phyloP scores from a whole-genome alignment of 305 asterid species.

The Fraxinus nigra region DNA sequence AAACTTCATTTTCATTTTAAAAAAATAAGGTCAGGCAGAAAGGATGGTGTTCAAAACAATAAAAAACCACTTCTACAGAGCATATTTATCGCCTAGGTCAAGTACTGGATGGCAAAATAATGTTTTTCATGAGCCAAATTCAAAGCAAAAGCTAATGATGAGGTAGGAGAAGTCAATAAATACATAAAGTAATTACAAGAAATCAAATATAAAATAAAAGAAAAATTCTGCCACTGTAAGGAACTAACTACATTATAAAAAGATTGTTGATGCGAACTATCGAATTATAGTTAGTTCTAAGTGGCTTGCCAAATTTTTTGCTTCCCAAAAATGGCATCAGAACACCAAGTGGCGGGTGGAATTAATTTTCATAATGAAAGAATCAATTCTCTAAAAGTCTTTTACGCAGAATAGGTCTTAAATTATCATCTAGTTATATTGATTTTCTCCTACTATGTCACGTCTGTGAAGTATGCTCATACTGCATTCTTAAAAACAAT shows the following conservation, averaged over 20 bases:
- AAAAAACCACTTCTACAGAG: not conserved
- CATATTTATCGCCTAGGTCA: not conserved
- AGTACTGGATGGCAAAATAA: not conserved
- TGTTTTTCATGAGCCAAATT: not conserved
- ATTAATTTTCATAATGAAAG: not conserved
- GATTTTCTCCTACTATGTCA: not conserved
- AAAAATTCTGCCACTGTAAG: not conserved
- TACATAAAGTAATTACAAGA: not conserved
- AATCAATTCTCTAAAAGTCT: not conserved
- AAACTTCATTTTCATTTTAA: not conserved
- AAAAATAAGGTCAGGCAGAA: not conserved
- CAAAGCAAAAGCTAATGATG: not conserved
- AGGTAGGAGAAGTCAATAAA: not conserved
- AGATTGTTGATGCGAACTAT: not conserved
- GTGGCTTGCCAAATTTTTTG: not conserved
- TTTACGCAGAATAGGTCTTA: not conserved
- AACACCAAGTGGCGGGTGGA: not conserved
- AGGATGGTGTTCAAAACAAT: not conserved
- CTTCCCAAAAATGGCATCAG: not conserved
- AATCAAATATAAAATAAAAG: not conserved
- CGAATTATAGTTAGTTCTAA: not conserved
- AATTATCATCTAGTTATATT: not conserved
- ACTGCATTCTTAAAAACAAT: not conserved
- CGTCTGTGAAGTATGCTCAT: not conserved
- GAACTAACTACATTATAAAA: not conserved